Base-by-base conservation (phyloP, 306 rosid species). In the Medicago arabica region DNA sequence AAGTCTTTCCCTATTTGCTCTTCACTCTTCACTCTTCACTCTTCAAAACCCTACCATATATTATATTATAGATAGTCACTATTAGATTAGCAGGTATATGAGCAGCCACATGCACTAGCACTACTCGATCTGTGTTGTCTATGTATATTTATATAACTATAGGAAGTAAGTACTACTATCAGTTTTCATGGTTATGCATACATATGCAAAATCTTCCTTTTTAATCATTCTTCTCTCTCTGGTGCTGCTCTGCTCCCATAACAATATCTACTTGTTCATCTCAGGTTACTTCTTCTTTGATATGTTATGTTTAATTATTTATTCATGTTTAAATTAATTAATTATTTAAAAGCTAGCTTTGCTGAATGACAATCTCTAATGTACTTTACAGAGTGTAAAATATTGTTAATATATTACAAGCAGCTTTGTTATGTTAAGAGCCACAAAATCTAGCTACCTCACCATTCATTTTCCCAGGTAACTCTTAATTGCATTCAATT, bases 401-500 rank as follows among this genome's bases (percentile, higher is more conserved):
- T 8, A 3, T 51, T 17, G 21, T n/a, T 8, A 51, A 41, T 41
- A 9, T 41, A 14, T 15, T 3, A 49, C 54, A 49, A 1, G 2
- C 4, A 49, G 54, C 4, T 10, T n/a, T 53, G 58, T 19, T 18
- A 18, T 19, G 13, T 59, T 59, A 28, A 25, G 28, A 28, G 44
- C 67, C 21, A 14, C 1, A 61, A 34, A n/a, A 55, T 34, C 21
- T 6, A 34, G 38, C 38, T 34, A 34, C n/a, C 67, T 14, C 67
- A 28, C 11, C 18, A 31, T 60, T 60, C 67, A 60, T 60, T 62
- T 13, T 62, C 18, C 23, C 6, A 62, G 67, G 67, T 62, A 62
- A 54, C 15, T 57, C 4, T 2, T 53, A 57, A 10, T 57, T 57
- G 62, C n/a, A 10, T 57, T 19, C 61, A 19, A 25, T 18, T 55